Percentiles rank a stretch among this genome's conserved stretches.
Conservation (phyloP, 2,329 filamentous ascomycete species). For the Phyllosticta citribraziliensis region DNA sequence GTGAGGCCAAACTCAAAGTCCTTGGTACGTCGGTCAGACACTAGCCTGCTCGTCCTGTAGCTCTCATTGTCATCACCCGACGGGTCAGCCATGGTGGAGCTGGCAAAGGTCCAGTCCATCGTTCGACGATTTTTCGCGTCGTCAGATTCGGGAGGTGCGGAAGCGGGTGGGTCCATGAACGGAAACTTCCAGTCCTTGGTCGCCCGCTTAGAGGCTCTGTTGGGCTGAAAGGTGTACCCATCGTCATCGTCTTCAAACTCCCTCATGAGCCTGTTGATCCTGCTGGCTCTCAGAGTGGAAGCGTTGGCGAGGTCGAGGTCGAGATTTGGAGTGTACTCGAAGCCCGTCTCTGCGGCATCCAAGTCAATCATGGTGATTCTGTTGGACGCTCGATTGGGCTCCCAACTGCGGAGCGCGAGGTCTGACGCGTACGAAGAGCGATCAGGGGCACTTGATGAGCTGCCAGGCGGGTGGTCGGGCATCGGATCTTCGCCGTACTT, state of each 20-base stretch:
- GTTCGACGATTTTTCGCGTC: conserved; percentile 26
- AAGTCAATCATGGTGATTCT: conserved; percentile 48
- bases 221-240: conserved; percentile 16
- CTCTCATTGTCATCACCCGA: conserved; percentile 20
- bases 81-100: conserved; percentile 33
- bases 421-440: conserved; percentile 34
- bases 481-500: conserved; percentile 36
- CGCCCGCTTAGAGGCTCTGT: conserved; percentile 23
- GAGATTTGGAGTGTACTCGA: conserved; percentile 23
- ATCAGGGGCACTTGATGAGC: conserved; percentile 24
- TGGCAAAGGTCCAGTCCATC: conserved; percentile 40
- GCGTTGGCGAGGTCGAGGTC: conserved; percentile 35
- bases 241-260: conserved; percentile 32
- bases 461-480: not conserved
- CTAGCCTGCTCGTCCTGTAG: conserved; percentile 20
- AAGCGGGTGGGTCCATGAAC: conserved; percentile 23
- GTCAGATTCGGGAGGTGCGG: conserved; percentile 3
- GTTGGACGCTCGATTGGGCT: conserved; percentile 30
- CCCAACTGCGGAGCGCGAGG: conserved; percentile 41
- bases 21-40: conserved; percentile 23
- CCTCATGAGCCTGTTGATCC: conserved; percentile 38
- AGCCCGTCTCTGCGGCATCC: conserved; percentile 39
- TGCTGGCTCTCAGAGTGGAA: conserved; percentile 47
- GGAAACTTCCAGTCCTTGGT: conserved; percentile 49
- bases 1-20: conserved; percentile 21